Evolutionary conservation across 2,329 filamentous ascomycete genomes (phyloP), one percentile per base, ranked within the genome.

Genomic region (Colletotrichum viniferum): DNA sequence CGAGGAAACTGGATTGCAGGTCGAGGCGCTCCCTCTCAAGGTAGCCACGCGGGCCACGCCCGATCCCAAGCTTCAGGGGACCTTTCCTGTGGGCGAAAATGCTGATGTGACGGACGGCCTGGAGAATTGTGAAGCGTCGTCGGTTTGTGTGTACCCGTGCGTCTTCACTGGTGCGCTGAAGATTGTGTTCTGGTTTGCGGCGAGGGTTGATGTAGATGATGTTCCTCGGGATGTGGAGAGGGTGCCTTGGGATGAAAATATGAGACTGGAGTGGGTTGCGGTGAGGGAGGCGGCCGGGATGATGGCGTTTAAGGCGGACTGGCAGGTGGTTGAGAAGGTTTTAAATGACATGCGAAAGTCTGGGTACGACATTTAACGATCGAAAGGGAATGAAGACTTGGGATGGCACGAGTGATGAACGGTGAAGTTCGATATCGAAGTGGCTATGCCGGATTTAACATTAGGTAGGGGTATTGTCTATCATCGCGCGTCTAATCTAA

Each of bases 1-100:
- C 60, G 87, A 89, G 76, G 87, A 89, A 79, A 88, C 87, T 6
- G 87, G 87, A 2, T 62, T 62, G 30, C 26, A 36, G 10, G 58
- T 16, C 7, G 30, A 30, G 26, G 30, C 28, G 16, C 28, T 62
- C 8, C 30, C 58, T 32, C 58, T 62, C 10, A 62, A 34, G 28
- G 58, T 30, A 18, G 58, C 58, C 10, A 62, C 58, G 28, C 58
- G 58, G 1, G 58, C 58, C 3, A 36, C 30, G 5, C 58, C 30
- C 18, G 28, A n/a, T 18, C 18, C 16, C 4, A 30, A 26, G 8
- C 8, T 32, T n/a, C 26, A 62, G 18, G 58, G 58, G 8, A 34
- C 58, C 16, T 62, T 36, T 32, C 30, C 58, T 14, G 30, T 24
- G 8, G 58, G 58, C 28, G 30, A 30, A 10, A 32, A 62, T 32